A percentile compares a stretch with the other conserved stretches of the same genome.
These are phyloP conservation scores for Solanum pimpinellifolium DNA, from an alignment of 257 asterid genomes.

Conservation along the genomic window DNA sequence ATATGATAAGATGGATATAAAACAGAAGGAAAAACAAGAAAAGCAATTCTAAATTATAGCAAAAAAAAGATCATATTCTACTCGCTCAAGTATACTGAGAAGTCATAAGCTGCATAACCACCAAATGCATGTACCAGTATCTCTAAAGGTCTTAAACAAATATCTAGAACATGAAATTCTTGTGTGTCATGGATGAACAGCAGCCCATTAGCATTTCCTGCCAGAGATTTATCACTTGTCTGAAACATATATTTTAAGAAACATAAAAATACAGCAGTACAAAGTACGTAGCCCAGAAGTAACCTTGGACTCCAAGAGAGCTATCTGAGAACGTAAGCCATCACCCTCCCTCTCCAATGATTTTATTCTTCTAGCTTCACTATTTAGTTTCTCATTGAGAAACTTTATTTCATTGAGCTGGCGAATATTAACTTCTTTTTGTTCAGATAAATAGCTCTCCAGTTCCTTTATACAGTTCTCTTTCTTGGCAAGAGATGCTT, in stretches of 20 bases:
- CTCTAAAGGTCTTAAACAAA: not conserved
- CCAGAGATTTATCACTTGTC: not conserved
- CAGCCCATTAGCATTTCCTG: not conserved
- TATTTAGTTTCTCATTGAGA: constrained; percentile 61
- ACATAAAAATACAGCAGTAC: not conserved
- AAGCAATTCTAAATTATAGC: not conserved
- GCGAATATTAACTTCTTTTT: constrained; percentile 36
- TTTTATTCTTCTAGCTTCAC: constrained; percentile 76
- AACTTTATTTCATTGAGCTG: constrained; percentile 66
- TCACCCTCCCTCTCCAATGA: constrained; percentile 90
- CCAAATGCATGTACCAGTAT: not conserved
- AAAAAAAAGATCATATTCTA: not conserved
- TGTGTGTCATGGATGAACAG: not conserved
- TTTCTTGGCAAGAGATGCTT: constrained; percentile 58
- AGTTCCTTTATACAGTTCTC: constrained; percentile 66
- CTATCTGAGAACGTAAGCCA: constrained; percentile 77
- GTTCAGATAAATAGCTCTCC: constrained; percentile 52
- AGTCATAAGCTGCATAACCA: not conserved
- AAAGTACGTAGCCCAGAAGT: constrained; percentile 2
- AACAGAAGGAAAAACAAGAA: not conserved
- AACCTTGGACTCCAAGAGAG: constrained; percentile 97
- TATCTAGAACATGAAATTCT: not conserved
- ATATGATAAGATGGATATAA: not conserved
- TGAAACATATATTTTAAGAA: not conserved
- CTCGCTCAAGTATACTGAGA: not conserved